These are phyloP conservation scores for Mucor lusitanicus DNA, from an alignment of 371 early-diverging fungal species.

Conservation along the genomic window DNA sequence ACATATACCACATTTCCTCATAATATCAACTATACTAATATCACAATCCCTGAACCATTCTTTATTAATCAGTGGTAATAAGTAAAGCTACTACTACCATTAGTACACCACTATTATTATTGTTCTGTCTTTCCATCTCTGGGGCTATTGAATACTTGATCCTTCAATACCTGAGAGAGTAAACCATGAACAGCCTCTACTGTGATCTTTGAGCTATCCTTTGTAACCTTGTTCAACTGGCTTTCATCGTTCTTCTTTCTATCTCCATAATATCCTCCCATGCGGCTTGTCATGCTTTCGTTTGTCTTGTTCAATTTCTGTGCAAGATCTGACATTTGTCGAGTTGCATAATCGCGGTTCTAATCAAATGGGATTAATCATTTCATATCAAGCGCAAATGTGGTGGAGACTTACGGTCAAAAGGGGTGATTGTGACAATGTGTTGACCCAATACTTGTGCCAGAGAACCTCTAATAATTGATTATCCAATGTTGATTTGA, in stretches of 20 bases:
- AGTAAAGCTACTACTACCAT: neutral
- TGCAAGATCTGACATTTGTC: conserved; percentile 81
- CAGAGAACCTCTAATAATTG: conserved; percentile 89
- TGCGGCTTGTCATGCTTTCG: conserved; percentile 52
- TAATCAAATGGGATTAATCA: conserved; percentile 14
- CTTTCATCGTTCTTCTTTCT: conserved; percentile 70
- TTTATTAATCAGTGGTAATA: neutral
- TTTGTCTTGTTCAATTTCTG: conserved; percentile 85
- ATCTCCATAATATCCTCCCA: conserved; percentile 60
- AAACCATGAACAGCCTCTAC: conserved; percentile 81
- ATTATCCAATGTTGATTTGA: conserved; percentile 90
- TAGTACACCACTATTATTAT: too few relatives aligned
- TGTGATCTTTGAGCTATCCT: conserved; percentile 80
- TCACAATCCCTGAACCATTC: too few relatives aligned
- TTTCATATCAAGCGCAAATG: neutral
- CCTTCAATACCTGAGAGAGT: conserved; percentile 80
- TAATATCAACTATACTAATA: too few relatives aligned
- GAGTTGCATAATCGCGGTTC: conserved; percentile 82
- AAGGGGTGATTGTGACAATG: conserved; percentile 90
- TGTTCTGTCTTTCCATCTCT: conserved; percentile 1
- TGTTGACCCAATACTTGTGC: conserved; percentile 97
- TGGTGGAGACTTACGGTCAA: conserved; percentile 63
- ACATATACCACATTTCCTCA: too few relatives aligned
- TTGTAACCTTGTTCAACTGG: conserved; percentile 72
- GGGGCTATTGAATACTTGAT: conserved; percentile 69